Percentiles rank a stretch among this genome's conserved stretches.
Evolutionary conservation across 331 rosid genomes (phyloP).

Genomic region (Spiraea crenata): DNA sequence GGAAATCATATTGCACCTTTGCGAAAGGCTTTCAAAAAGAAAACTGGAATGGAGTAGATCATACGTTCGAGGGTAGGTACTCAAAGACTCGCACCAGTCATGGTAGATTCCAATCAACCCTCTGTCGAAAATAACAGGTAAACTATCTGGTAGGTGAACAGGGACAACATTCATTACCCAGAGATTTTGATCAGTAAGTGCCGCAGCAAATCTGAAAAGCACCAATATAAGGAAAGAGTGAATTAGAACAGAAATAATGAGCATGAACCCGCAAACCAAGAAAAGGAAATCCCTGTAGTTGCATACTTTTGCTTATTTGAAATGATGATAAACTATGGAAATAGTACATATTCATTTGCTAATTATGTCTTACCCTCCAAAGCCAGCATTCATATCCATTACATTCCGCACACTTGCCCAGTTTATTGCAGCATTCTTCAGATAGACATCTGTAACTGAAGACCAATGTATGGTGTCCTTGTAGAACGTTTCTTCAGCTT

Average conservation of each 20-base stretch:
- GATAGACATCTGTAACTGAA: constrained; percentile 56
- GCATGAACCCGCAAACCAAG: not conserved
- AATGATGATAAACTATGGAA: not conserved
- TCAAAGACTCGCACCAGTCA: constrained; percentile 93
- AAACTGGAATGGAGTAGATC: constrained; percentile 82
- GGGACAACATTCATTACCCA: constrained; percentile 97
- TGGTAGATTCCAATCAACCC: constrained; percentile 92
- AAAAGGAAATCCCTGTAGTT: not conserved
- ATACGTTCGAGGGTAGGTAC: constrained; percentile 87
- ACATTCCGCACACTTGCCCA: constrained; percentile 84
- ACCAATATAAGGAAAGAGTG: not conserved
- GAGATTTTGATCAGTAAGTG: constrained; percentile 62
- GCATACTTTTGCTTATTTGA: not conserved
- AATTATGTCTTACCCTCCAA: constrained; percentile 71
- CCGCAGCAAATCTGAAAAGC: constrained; percentile 77
- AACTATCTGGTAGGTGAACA: constrained; percentile 64
- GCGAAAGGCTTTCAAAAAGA: constrained; percentile 52
- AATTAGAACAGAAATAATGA: not conserved
- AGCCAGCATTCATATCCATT: constrained; percentile 96
- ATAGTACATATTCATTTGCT: constrained; percentile 3
- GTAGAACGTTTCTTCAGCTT: constrained; percentile 43
- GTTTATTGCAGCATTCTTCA: constrained; percentile 44
- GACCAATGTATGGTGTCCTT: constrained; percentile 72
- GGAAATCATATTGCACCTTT: constrained; percentile 45
- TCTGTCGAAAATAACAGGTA: constrained; percentile 66